Evolutionary conservation across 2,329 filamentous ascomycete species (phyloP), one percentile per base, ranked within the genome.

Genomic region (Boeremia lycopersici): DNA sequence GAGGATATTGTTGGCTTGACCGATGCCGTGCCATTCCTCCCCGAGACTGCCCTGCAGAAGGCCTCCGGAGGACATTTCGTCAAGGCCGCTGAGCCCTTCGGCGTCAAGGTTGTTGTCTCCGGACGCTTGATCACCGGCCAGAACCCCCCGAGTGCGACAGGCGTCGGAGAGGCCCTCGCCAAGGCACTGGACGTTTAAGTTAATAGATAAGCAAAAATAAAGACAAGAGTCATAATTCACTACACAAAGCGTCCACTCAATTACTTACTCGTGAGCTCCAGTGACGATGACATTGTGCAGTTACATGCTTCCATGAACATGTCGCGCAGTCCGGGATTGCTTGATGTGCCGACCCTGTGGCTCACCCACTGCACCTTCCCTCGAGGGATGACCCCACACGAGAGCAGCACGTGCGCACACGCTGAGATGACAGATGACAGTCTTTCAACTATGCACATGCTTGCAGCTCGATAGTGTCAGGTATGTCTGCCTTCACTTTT

Each of bases 1-100:
- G 84, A 86, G 75, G 79, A 78, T 35, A 71, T 71, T 41, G 74
- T 74, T 6, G 75, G 69, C 38, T 62, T 79, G 53, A 75, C 65
- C 30, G 59, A 72, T 29, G 71, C 53, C 3, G 78, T 87, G 78
- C 86, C 86, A 2, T 89, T 89, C 72, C 70, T 81, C 71, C 82
- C 89, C 38, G 84, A 85, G 70, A 81, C 83, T 57, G 79, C 82
- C 71, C 69, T 86, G 48, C 61, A 79, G 65, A 69, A 69, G 62
- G 76, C 79, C 12, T 80, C 73, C 19, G 81, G 83, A 6, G 87
- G 79, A 17, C 78, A 77, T 43, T 89, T 81, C 64, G 79, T 80
- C 61, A 85, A 85, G 77, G 82, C 84, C 0, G 75, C 69, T 1
- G 72, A 83, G 67, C 76, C 78, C n/a, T 77, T 77, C 74, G 72